Evolutionary conservation across 352 stramenopile genomes (phyloP).

Genomic region (Pythium diclinum): DNA sequence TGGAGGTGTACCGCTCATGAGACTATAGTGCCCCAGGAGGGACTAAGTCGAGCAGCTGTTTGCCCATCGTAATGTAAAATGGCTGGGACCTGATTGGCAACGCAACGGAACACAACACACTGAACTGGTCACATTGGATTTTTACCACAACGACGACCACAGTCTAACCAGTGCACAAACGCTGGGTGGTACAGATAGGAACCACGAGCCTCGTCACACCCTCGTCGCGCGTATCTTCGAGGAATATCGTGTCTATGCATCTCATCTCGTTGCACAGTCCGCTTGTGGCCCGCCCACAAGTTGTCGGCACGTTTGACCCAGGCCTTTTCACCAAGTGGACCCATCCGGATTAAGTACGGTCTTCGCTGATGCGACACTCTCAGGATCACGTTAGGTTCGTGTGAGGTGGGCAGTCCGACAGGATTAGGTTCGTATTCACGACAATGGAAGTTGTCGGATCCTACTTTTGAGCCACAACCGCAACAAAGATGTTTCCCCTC

Average conservation of each 20-base stretch:
- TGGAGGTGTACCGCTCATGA: neutral
- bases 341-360: too few species aligned
- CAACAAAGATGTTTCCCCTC: constrained; percentile 26
- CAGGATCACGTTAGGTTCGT: constrained; percentile 11
- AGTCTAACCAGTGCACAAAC: neutral
- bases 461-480: constrained; percentile 30
- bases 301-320: too few species aligned
- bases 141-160: constrained; percentile 1
- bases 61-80: neutral
- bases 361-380: too few species aligned
- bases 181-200: neutral
- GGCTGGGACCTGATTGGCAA: constrained; percentile 5
- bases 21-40: neutral
- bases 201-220: too few species aligned
- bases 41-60: neutral
- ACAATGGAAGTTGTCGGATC: constrained; percentile 22
- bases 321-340: too few species aligned
- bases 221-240: too few species aligned
- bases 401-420: neutral
- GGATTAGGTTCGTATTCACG: constrained; percentile 12
- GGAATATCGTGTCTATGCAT: too few species aligned
- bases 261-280: too few species aligned
- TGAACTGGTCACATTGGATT: neutral
- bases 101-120: constrained; percentile 28
- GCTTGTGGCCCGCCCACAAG: too few species aligned